Evolutionary conservation across 179 eudicot genomes (phyloP).

Genomic region (Patellifolia procumbens): DNA sequence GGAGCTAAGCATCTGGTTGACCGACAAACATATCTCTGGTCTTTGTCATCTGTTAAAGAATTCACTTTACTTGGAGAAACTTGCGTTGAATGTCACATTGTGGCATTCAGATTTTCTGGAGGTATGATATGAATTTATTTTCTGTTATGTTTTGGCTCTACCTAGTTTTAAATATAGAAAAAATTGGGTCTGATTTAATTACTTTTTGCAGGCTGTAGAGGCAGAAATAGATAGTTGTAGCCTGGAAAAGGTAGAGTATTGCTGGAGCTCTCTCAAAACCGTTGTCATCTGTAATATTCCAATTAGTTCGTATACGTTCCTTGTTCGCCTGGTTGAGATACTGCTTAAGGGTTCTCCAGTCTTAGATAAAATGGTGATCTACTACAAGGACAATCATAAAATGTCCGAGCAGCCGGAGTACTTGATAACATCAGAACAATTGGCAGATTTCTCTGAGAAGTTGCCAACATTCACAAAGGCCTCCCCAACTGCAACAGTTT

Average conservation of each 20-base stretch:
- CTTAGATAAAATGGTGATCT: not conserved
- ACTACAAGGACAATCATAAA: not conserved
- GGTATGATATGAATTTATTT: not conserved
- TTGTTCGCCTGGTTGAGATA: not conserved
- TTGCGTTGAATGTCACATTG: not conserved
- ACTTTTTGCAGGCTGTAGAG: not conserved
- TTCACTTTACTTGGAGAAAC: conserved; percentile 1
- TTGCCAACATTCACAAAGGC: not conserved
- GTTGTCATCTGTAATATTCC: not conserved
- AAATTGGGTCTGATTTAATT: not conserved
- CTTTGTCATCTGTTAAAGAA: not conserved
- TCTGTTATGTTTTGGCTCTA: not conserved
- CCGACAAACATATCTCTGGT: not conserved
- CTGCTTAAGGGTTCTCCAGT: not conserved
- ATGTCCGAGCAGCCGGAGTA: not conserved
- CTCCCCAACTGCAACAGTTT: not conserved
- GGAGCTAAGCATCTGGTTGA: not conserved
- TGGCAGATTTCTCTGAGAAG: not conserved
- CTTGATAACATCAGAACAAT: not conserved
- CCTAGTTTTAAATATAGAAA: too few species aligned
- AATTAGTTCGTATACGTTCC: not conserved
- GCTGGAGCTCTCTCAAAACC: conserved; percentile 3
- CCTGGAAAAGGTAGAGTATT: not conserved
- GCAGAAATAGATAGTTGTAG: not conserved
- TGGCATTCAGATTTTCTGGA: not conserved